These are phyloP conservation scores for Sphaerobolus stellatus DNA, from an alignment of 1,284 basidiomycete genomes.

Conservation along the genomic window DNA sequence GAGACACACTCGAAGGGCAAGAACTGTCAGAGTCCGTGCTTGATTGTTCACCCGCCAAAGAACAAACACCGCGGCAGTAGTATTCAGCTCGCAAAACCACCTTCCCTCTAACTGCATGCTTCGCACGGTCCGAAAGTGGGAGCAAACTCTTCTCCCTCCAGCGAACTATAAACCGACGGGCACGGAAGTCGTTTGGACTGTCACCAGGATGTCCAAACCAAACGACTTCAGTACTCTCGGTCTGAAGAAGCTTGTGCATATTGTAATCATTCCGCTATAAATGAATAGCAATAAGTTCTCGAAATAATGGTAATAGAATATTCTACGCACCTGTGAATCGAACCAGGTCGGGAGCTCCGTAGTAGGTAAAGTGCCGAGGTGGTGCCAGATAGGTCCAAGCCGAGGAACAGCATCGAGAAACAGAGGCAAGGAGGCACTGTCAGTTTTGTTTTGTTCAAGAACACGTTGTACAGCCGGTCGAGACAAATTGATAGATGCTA, in stretches of 20 bases:
- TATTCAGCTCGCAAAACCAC: not conserved
- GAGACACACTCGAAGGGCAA: too few relatives aligned
- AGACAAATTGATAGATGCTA: too few relatives aligned
- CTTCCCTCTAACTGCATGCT: not conserved
- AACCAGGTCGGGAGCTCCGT: not conserved
- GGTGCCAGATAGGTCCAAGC: too few relatives aligned
- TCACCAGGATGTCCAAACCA: conserved; percentile 1
- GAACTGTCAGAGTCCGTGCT: not conserved
- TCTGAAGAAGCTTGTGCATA: not conserved
- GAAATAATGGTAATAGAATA: not conserved
- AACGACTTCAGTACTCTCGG: not conserved
- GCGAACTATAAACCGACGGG: not conserved
- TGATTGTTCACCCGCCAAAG: not conserved
- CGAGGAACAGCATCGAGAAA: too few relatives aligned
- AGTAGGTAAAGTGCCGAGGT: not conserved
- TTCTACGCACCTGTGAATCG: not conserved
- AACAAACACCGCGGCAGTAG: not conserved
- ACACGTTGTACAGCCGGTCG: too few relatives aligned
- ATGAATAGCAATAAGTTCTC: not conserved
- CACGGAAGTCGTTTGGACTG: not conserved
- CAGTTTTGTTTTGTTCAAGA: too few relatives aligned
- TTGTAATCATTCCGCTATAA: conserved; percentile 2
- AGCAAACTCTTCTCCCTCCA: not conserved
- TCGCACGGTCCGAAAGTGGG: not conserved
- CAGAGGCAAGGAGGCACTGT: too few relatives aligned